These are phyloP conservation scores for Sinapis alba DNA, from an alignment of 441 rosid species.

Conservation along the genomic window DNA sequence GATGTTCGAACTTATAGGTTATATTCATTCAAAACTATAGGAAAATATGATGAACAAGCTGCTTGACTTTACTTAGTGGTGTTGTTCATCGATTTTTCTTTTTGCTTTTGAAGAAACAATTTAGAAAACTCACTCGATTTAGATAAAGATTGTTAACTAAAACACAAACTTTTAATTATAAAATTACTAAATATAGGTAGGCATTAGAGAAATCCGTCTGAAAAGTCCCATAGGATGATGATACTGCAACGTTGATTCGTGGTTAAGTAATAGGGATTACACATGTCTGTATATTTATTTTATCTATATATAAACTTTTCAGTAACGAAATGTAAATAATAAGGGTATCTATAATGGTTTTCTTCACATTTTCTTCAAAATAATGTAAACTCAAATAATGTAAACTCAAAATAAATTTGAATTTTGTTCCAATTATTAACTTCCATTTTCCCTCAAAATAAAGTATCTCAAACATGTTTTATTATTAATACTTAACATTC, in stretches of 20 bases:
- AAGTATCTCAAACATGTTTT: too few species aligned
- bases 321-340: too few species aligned
- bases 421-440: too few species aligned
- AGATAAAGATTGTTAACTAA: conserved; percentile 35
- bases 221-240: conserved; percentile 26
- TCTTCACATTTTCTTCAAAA: too few species aligned
- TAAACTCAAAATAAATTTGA: too few species aligned
- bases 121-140: conserved; percentile 7
- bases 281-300: not conserved
- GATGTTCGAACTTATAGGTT: not conserved
- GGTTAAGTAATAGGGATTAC: conserved; percentile 37
- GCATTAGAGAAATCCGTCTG: conserved; percentile 25
- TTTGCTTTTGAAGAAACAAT: conserved; percentile 3
- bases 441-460: too few species aligned
- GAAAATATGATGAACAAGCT: conserved; percentile 21
- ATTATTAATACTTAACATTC: too few species aligned
- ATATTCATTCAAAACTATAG: not conserved
- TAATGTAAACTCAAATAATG: too few species aligned
- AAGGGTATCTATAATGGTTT: too few species aligned
- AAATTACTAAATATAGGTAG: conserved; percentile 31
- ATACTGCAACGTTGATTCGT: conserved; percentile 29
- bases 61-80: conserved; percentile 38
- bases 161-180: conserved; percentile 35
- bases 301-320: not conserved
- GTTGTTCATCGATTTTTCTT: conserved; percentile 25